phyloP scores from a whole-genome alignment of 2,329 filamentous ascomycete species.

The Aspergillus chevalieri region DNA sequence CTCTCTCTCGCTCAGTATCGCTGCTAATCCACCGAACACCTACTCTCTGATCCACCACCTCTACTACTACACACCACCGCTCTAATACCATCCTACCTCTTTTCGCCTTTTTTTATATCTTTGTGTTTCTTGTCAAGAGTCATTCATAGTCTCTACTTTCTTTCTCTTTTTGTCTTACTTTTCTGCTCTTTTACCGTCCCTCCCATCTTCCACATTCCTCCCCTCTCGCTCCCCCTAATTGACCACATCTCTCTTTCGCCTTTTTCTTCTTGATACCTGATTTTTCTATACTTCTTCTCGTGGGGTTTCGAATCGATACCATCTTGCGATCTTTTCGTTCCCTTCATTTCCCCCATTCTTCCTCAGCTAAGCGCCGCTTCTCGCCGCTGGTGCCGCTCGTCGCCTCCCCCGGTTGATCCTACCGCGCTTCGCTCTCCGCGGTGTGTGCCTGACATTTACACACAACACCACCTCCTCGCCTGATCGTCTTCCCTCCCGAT shows the following conservation, averaged over 20 bases:
- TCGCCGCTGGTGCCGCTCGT: slow-evolving; percentile 13
- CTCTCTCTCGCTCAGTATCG: slow-evolving; percentile 3
- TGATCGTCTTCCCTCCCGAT: not conserved
- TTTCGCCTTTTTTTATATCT: too few relatives aligned
- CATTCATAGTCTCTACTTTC: not conserved
- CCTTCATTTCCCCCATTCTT: not conserved
- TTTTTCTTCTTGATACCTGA: slow-evolving; percentile 8
- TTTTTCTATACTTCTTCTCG: slow-evolving; percentile 1
- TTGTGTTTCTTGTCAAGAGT: too few relatives aligned
- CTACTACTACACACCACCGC: slow-evolving; percentile 5
- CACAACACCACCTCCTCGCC: slow-evolving; percentile 1
- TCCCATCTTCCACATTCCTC: slow-evolving; percentile 3
- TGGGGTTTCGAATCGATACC: not conserved
- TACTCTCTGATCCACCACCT: slow-evolving; percentile 22
- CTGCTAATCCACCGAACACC: slow-evolving; percentile 9
- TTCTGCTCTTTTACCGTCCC: not conserved
- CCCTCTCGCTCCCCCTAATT: slow-evolving; percentile 10
- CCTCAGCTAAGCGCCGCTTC: slow-evolving; percentile 14
- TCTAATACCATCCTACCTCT: too few relatives aligned
- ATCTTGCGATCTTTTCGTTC: not conserved
- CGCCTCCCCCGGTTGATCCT: slow-evolving; percentile 12
- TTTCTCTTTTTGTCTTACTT: not conserved
- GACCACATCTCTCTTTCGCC: slow-evolving; percentile 6
- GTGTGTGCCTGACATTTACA: slow-evolving; percentile 2
- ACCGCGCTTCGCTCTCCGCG: slow-evolving; percentile 13